phyloP scores from a whole-genome alignment of 2,329 filamentous ascomycete genomes.

The Cytospora mali region DNA sequence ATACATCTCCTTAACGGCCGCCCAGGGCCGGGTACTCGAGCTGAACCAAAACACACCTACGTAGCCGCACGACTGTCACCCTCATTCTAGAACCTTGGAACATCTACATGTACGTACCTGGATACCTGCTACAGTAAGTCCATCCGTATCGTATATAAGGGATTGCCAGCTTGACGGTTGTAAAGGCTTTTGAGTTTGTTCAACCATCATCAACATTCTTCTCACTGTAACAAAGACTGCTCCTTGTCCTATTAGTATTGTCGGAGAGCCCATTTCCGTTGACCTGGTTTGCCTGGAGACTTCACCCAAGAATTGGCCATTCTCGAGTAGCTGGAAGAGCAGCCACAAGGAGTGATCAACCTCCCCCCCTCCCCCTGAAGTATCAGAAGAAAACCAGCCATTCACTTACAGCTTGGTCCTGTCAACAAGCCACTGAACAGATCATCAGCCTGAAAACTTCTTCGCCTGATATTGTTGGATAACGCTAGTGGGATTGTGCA shows the following conservation, averaged over 20 bases:
- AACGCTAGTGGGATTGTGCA: background rate
- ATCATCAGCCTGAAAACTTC: background rate
- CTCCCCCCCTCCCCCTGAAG: background rate
- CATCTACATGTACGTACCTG: background rate
- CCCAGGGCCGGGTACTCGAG: background rate
- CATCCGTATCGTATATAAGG: background rate
- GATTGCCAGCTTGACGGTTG: background rate
- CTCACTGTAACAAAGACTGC: background rate
- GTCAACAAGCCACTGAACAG: background rate
- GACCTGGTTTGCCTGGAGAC: background rate
- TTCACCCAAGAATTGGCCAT: background rate
- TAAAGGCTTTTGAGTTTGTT: background rate
- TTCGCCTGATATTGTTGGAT: background rate
- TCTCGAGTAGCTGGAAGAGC: background rate
- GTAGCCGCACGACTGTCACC: slow-evolving; percentile 5
- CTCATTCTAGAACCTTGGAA: background rate
- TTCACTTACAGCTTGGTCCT: background rate
- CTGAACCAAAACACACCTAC: background rate
- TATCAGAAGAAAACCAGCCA: background rate
- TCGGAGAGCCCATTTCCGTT: background rate
- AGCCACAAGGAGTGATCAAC: background rate
- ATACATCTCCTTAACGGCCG: background rate
- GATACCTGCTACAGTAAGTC: background rate
- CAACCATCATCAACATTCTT: background rate
- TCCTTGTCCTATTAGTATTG: background rate